Conservation (phyloP, 2,329 filamentous ascomycete species). For the Mycosphaerella sp. region DNA sequence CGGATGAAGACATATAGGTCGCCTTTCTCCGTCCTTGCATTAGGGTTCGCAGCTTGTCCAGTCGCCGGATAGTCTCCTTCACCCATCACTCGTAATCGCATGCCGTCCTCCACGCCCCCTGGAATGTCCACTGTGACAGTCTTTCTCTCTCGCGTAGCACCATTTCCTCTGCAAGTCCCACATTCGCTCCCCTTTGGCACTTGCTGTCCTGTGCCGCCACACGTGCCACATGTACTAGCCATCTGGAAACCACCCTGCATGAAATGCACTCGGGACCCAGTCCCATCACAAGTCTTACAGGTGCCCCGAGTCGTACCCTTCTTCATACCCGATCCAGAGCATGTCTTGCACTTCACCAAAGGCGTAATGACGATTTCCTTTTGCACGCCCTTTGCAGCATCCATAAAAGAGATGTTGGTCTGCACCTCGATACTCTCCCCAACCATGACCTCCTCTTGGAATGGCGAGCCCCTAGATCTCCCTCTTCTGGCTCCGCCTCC, state of each 20-base stretch:
- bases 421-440: slow-evolving; percentile 96
- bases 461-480: slow-evolving; percentile 55
- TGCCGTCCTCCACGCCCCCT: slow-evolving; percentile 91
- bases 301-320: slow-evolving; percentile 63
- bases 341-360: slow-evolving; percentile 72
- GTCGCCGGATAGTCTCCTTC: slow-evolving; percentile 83
- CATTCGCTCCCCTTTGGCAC: slow-evolving; percentile 79
- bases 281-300: slow-evolving; percentile 78
- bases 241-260: slow-evolving; percentile 95
- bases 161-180: slow-evolving; percentile 69
- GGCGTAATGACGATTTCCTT: slow-evolving; percentile 87
- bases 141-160: slow-evolving; percentile 75
- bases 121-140: slow-evolving; percentile 87
- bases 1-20: slow-evolving; percentile 88
- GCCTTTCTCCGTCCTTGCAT: slow-evolving; percentile 62
- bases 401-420: slow-evolving; percentile 88
- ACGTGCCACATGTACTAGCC: slow-evolving; percentile 77
- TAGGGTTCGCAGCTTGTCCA: slow-evolving; percentile 58
- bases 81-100: slow-evolving; percentile 76
- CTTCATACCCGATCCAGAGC: slow-evolving; percentile 78
- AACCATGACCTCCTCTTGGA: slow-evolving; percentile 75
- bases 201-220: slow-evolving; percentile 68
- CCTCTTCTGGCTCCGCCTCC: slow-evolving; percentile 50
- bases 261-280: slow-evolving; percentile 78
- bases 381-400: slow-evolving; percentile 82